Percentiles rank a stretch among this genome's conserved stretches.
Conservation (phyloP, 192 early-diverging fungal species). For the Coemansia sp. region DNA sequence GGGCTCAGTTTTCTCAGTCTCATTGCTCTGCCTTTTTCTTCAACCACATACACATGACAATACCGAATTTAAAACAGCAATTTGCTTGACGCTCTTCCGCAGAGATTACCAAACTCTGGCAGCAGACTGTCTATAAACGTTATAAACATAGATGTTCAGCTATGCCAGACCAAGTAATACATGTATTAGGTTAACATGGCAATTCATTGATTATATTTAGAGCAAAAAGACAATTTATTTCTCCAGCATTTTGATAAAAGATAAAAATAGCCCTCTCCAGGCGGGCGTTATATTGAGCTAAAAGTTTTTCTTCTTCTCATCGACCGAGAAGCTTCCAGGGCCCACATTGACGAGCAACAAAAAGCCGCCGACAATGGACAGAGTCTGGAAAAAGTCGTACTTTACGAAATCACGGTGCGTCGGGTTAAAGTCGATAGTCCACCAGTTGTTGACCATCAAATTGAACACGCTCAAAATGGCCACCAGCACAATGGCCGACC, state of each 20-base stretch:
- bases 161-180: no score
- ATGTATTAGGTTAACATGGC: no score
- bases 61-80: no score
- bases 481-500: constrained; percentile 91
- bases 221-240: neutral
- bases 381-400: constrained; percentile 98
- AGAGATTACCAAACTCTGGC: no score
- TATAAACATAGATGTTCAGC: no score
- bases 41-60: no score
- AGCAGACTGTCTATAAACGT: no score
- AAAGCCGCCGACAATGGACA: constrained; percentile 95
- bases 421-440: constrained; percentile 79
- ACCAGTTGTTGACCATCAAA: constrained; percentile 95
- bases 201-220: no score
- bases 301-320: constrained; percentile 96
- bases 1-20: no score
- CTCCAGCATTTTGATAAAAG: neutral
- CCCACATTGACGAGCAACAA: constrained; percentile 90
- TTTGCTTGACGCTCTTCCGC: no score
- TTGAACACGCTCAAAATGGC: constrained; percentile 87
- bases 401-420: constrained; percentile 89
- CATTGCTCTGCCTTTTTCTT: no score
- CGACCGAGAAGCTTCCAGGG: constrained; percentile 87
- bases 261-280: neutral
- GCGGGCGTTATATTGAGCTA: constrained; percentile 39